Conservation (phyloP, 2,329 filamentous ascomycete genomes). For the Aspergillus novoparasiticus region DNA sequence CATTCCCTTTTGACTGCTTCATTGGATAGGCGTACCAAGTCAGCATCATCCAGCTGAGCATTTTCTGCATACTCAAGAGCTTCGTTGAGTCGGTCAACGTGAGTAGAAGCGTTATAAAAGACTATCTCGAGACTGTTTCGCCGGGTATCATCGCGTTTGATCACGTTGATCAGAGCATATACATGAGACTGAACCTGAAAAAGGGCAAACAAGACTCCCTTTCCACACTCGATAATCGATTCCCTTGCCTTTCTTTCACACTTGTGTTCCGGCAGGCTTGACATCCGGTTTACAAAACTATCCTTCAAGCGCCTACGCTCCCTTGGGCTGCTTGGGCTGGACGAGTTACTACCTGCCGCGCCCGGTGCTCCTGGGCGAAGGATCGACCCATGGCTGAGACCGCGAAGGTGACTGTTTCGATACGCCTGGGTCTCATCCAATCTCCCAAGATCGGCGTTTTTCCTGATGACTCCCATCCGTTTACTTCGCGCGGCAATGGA, state of each 20-base stretch:
- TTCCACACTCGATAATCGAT: conserved; percentile 58
- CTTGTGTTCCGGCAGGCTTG: conserved; percentile 60
- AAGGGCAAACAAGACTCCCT: conserved; percentile 58
- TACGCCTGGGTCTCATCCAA: conserved; percentile 56
- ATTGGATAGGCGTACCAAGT: conserved; percentile 43
- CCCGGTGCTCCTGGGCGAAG: conserved; percentile 42
- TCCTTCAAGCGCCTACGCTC: conserved; percentile 46
- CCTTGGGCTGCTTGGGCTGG: conserved; percentile 48
- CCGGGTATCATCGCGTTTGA: conserved; percentile 50
- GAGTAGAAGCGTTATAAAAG: conserved; percentile 58
- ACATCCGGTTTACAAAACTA: conserved; percentile 54
- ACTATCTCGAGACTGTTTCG: conserved; percentile 57
- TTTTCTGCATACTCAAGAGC: conserved; percentile 54
- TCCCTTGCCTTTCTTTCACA: conserved; percentile 49
- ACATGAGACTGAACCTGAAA: conserved; percentile 55
- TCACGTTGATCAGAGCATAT: conserved; percentile 49
- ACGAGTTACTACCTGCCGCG: conserved; percentile 41
- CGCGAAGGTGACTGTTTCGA: conserved; percentile 58
- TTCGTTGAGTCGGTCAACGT: conserved; percentile 60
- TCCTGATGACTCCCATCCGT: conserved; percentile 63
- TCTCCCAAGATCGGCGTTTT: conserved; percentile 56
- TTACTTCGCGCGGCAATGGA: conserved; percentile 53
- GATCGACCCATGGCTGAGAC: conserved; percentile 60
- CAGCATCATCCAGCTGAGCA: conserved; percentile 53
- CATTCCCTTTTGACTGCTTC: conserved; percentile 51